Base-by-base conservation (phyloP, 805 yeast species). In the Blastobotrys muscicola region DNA sequence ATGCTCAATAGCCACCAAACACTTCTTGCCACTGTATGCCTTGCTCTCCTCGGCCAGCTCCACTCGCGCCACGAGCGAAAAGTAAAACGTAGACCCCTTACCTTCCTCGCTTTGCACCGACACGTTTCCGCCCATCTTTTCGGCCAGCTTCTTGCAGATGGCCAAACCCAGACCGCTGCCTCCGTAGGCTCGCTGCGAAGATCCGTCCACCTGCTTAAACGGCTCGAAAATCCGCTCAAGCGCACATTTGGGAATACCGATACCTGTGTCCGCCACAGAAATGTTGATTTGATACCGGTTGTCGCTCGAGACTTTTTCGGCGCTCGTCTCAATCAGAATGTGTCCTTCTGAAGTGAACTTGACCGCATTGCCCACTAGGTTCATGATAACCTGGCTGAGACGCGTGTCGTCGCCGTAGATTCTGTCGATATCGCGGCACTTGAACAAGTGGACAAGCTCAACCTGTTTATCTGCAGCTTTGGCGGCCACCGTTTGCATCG, bases 121-220 rank as follows among this genome's bases (percentile, higher is more conserved):
- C 23, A 74, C 60, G 3, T 59, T 57, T 1, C 78, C 79, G 12
- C 70, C 70, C 76, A 71, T 71, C 12, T 71, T 53, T 39, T 70
- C 74, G 10, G 71, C 70, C 29, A 71, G 60, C 51, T 69, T 70
- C 52, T 69, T 69, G 29, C 72, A 67, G 30, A 71, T 72, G 1
- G 75, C 72, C 33, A 72, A 56, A 0, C 77, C 77, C 8, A 72
- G 55, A 0, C 77, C 77, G 0, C 77, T 65, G 2, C 79, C 79
- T 3, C 79, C 79, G 57, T 66, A 70, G 8, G 61, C 69, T 46
- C 79, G 54, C 45, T 73, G 60, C 1, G 76, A 66, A 8, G 76
- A 70, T 2, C 75, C 75, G 52, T 74, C 79, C n/a, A 72, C 77
- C 57, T 74, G 79, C 35, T 73, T 68, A 49, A 74, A 74, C 3